These are phyloP conservation scores for Ascochyta clinopodiicola DNA, from an alignment of 2,329 filamentous ascomycete species.

Conservation along the genomic window DNA sequence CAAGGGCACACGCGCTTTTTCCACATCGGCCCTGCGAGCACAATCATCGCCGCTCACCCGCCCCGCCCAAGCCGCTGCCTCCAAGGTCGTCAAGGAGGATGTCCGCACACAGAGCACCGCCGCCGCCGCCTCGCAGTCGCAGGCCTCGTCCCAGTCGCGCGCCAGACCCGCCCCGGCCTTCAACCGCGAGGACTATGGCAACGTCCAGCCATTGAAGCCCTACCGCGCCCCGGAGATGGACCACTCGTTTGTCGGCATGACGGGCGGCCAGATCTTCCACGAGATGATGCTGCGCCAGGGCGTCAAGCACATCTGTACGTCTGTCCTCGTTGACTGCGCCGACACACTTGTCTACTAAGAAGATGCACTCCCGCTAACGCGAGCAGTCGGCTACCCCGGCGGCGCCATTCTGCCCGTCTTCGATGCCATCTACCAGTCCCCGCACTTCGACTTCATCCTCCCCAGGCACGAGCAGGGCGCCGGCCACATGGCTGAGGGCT, in stretches of 20 bases:
- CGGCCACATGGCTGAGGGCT: constrained; percentile 98
- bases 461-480: constrained; percentile 97
- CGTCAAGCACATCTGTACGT: constrained; percentile 94
- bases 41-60: constrained; percentile 55
- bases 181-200: constrained; percentile 55
- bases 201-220: constrained; percentile 55
- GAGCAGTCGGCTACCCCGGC: constrained; percentile 75
- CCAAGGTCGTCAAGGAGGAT: constrained; percentile 47
- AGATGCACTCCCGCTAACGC: constrained; percentile 17
- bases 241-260: constrained; percentile 84
- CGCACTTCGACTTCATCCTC: constrained; percentile 94
- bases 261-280: constrained; percentile 95
- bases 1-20: constrained; percentile 53
- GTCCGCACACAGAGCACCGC: constrained; percentile 53
- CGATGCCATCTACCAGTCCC: constrained; percentile 98
- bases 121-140: constrained; percentile 40
- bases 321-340: not conserved
- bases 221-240: constrained; percentile 59
- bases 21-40: constrained; percentile 47
- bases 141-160: constrained; percentile 24
- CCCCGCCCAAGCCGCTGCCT: constrained; percentile 41
- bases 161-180: constrained; percentile 57
- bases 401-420: constrained; percentile 97
- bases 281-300: constrained; percentile 96
- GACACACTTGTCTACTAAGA: not conserved